These are phyloP conservation scores for Candida verbasci DNA, from an alignment of 805 yeast species.

Conservation along the genomic window DNA sequence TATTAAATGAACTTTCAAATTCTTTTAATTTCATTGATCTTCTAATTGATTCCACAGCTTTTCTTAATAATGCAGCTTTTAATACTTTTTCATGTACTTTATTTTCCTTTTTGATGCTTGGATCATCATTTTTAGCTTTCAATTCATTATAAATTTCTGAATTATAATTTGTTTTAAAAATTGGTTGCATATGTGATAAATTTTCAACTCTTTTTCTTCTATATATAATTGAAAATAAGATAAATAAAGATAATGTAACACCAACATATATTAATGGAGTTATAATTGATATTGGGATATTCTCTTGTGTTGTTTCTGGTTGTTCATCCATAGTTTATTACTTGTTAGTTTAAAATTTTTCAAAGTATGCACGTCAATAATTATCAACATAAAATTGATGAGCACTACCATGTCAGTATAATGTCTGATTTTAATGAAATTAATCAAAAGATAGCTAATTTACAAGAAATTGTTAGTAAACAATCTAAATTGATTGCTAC, in stretches of 20 bases:
- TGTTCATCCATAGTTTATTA: conserved; percentile 9
- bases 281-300: conserved; percentile 33
- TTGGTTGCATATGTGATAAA: conserved; percentile 59
- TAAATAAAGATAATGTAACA: conserved; percentile 60
- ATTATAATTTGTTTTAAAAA: conserved; percentile 67
- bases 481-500: conserved; percentile 63
- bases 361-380: conserved; percentile 4
- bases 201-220: conserved; percentile 52
- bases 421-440: conserved; percentile 19
- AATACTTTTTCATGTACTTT: conserved; percentile 75
- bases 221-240: conserved; percentile 66
- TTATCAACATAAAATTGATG: conserved; percentile 1
- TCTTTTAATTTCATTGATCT: conserved; percentile 81
- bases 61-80: conserved; percentile 53
- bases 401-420: conserved; percentile 1
- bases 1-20: conserved; percentile 60
- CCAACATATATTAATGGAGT: conserved; percentile 78
- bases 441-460: conserved; percentile 45
- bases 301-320: conserved; percentile 9
- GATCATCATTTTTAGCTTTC: conserved; percentile 41
- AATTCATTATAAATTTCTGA: conserved; percentile 60
- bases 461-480: conserved; percentile 53
- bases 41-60: conserved; percentile 83
- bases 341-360: conserved; percentile 4
- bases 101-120: conserved; percentile 29